A percentile compares a stretch with the other conserved stretches of the same genome.
These are phyloP conservation scores for Torulaspora quercuum DNA, from an alignment of 805 yeast genomes.

Conservation along the genomic window DNA sequence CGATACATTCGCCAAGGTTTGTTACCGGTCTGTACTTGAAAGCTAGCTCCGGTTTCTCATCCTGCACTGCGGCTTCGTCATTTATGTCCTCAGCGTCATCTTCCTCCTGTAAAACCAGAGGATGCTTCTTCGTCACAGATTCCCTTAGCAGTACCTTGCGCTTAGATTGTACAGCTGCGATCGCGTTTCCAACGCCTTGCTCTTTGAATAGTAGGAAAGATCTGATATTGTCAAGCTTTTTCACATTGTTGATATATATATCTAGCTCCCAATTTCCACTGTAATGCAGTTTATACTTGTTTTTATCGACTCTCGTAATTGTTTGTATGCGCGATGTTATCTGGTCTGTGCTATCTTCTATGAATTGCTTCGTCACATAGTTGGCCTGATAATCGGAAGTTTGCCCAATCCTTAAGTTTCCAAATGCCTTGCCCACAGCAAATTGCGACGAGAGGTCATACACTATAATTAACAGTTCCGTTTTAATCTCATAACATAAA, in stretches of 20 bases:
- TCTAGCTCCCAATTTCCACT: slow-evolving; percentile 33
- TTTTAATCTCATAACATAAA: slow-evolving; percentile 28
- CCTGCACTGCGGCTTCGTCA: slow-evolving; percentile 10
- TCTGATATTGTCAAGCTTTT: slow-evolving; percentile 26
- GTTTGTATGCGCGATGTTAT: slow-evolving; percentile 21
- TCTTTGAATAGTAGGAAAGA: slow-evolving; percentile 23
- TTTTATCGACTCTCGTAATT: slow-evolving; percentile 28
- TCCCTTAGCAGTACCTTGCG: slow-evolving; percentile 12
- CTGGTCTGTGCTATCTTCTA: slow-evolving; percentile 5
- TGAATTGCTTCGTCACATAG: slow-evolving; percentile 14
- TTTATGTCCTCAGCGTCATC: slow-evolving; percentile 6
- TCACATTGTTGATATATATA: slow-evolving; percentile 29
- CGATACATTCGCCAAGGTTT: slow-evolving; percentile 30
- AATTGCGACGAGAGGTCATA: slow-evolving; percentile 30
- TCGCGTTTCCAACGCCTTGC: slow-evolving; percentile 2
- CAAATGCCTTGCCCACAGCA: slow-evolving; percentile 20
- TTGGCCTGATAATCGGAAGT: slow-evolving; percentile 22
- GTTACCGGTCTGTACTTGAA: slow-evolving; percentile 25
- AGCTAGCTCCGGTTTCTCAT: slow-evolving; percentile 26
- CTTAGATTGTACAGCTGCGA: slow-evolving; percentile 9
- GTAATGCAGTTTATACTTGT: slow-evolving; percentile 28
- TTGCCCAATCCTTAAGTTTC: slow-evolving; percentile 29
- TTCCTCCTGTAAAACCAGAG: slow-evolving; percentile 15
- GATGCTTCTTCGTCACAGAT: slow-evolving; percentile 4
- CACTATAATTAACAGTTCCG: slow-evolving; percentile 28